Evolutionary conservation across 495 filamentous ascomycete genomes (phyloP), one percentile per base, ranked within the genome.

Genomic region (Aspergillus cristatus): DNA sequence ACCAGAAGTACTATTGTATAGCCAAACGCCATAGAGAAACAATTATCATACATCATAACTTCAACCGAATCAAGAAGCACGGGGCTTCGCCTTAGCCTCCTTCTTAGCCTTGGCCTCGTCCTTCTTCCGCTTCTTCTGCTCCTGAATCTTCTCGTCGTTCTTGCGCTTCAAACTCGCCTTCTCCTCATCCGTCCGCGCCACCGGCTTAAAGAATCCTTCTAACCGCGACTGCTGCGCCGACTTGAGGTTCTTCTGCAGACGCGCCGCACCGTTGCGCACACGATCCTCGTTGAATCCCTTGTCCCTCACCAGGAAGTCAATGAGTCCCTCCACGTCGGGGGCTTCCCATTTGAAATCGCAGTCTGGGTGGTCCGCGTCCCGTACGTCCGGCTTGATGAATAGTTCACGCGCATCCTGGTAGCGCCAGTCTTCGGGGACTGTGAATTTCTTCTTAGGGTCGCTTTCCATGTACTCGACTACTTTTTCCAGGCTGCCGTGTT

Each of bases 301-400:
- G 57, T 97, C 91, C 2, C 70, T 73, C 6, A 91, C 91, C 2
- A 99, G 67, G 64, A 84, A 99, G 39, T 88, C 72, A 12, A 97
- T 68, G 2, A 99, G 70, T 0, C 84, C 89, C 3, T 96, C 88
- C 4, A 89, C 67, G 50, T 99, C 84, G 2, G 91, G 93, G 16
- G 78, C 79, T 18, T 95, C 85, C 91, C 91, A 99, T 62, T 94
- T 94, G 68, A 97, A 95, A 47, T 97, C 89, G 55, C 87, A 95
- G 25, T 84, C 79, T 4, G 83, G 78, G 47, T 94, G 72, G 46
- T 87, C 81, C 15, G 87, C 86, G n/a, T 69, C 58, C n/a, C 81
- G 78, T 11, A 96, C 87, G 51, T 94, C 86, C 1, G 91, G 91
- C 34, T 85, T 68, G 54, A 89, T 70, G 68, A 99, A 97, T 15